These are phyloP conservation scores for Tylopilus orsonianus DNA, from an alignment of 1,284 basidiomycete species.

Conservation along the genomic window DNA sequence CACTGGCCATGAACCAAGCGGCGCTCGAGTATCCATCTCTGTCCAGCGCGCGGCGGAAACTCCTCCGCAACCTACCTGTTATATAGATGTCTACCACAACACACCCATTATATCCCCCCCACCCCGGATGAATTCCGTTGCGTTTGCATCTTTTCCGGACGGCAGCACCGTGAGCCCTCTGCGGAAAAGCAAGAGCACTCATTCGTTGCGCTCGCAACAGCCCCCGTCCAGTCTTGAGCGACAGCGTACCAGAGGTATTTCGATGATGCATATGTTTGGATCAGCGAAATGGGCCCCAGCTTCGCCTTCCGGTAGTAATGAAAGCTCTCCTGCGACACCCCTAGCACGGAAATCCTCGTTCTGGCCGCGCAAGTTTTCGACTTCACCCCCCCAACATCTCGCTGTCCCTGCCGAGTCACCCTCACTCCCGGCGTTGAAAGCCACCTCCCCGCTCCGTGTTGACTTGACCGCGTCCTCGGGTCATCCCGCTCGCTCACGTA, in stretches of 20 bases:
- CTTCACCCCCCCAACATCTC: slow-evolving; percentile 23
- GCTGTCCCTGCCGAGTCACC: slow-evolving; percentile 32
- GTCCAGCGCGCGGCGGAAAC: slow-evolving; percentile 16
- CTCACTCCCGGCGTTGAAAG: slow-evolving; percentile 48
- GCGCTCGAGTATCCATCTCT: slow-evolving; percentile 19
- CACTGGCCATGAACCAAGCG: slow-evolving; percentile 1
- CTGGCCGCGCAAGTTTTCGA: slow-evolving; percentile 43
- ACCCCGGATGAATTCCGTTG: slow-evolving; percentile 24
- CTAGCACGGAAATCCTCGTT: slow-evolving; percentile 57
- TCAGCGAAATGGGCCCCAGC: slow-evolving; percentile 46
- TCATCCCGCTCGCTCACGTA: slow-evolving; percentile 24
- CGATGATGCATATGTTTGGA: slow-evolving; percentile 41
- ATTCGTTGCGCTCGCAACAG: slow-evolving; percentile 17
- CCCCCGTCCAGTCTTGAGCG: slow-evolving; percentile 26
- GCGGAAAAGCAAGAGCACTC: slow-evolving; percentile 31
- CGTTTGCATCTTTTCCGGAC: slow-evolving; percentile 20
- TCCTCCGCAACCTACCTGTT: slow-evolving; percentile 18
- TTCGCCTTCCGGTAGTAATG: slow-evolving; percentile 12
- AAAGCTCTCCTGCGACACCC: slow-evolving; percentile 33
- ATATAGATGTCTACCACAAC: slow-evolving; percentile 26
- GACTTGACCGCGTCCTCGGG: slow-evolving; percentile 35
- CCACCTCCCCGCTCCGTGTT: slow-evolving; percentile 53
- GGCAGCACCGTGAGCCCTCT: slow-evolving; percentile 19
- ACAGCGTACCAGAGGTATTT: slow-evolving; percentile 44
- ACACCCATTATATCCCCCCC: slow-evolving; percentile 16